These are phyloP conservation scores for Pythium biforme DNA, from an alignment of 352 stramenopile genomes.

Conservation along the genomic window DNA sequence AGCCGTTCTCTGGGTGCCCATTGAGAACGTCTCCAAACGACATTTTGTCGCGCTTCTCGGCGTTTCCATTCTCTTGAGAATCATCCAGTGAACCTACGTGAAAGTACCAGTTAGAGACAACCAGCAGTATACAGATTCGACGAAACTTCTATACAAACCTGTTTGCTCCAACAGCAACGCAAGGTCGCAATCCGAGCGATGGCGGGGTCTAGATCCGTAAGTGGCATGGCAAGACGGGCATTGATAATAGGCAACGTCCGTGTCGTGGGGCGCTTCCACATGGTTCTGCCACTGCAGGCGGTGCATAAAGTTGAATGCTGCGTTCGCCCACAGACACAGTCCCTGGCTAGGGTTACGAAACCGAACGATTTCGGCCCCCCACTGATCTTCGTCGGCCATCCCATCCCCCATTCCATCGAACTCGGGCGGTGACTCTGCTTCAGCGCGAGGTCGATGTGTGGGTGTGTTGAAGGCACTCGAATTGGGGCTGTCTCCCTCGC, in stretches of 20 bases:
- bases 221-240: conserved; percentile 49
- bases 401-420: conserved; percentile 35
- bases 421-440: conserved; percentile 14
- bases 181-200: conserved; percentile 57
- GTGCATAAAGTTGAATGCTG: conserved; percentile 68
- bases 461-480: conserved; percentile 25
- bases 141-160: conserved; percentile 3
- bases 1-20: not conserved
- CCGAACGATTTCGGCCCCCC: conserved; percentile 32
- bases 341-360: conserved; percentile 53
- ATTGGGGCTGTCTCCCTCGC: conserved; percentile 7
- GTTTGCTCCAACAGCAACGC: conserved; percentile 56
- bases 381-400: conserved; percentile 25
- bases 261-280: conserved; percentile 9
- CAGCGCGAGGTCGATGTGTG: conserved; percentile 11
- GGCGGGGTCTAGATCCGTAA: conserved; percentile 42
- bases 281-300: conserved; percentile 61
- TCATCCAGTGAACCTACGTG: conserved; percentile 17
- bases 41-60: conserved; percentile 9
- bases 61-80: conserved; percentile 3
- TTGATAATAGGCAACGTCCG: conserved; percentile 25
- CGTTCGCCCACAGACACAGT: conserved; percentile 70
- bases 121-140: not conserved
- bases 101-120: not conserved
- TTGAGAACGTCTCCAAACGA: not conserved